A percentile compares a stretch with the other conserved stretches of the same genome.
phyloP scores from a whole-genome alignment of 2,329 filamentous ascomycete species.

The Dothistroma septosporum region DNA sequence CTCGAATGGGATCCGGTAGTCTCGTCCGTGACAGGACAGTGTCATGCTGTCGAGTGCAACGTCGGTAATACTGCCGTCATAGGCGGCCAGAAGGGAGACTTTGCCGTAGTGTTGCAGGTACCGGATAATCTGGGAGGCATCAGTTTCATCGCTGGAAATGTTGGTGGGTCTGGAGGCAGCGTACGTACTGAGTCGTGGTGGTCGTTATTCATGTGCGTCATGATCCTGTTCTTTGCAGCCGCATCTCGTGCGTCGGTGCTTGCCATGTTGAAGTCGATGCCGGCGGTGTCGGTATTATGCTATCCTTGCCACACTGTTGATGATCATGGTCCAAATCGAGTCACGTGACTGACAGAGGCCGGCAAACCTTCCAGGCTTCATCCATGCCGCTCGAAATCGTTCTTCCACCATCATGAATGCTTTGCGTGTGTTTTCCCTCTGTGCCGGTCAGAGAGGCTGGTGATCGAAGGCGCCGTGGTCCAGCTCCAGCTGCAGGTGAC shows the following conservation, averaged over 20 bases:
- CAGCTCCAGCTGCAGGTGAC: too few species aligned
- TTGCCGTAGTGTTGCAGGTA: conserved; percentile 71
- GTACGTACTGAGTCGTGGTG: conserved; percentile 61
- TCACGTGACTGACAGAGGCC: too few species aligned
- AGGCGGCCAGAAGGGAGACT: conserved; percentile 54
- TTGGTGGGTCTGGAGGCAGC: background rate
- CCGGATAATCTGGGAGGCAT: conserved; percentile 52
- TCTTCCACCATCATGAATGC: too few species aligned
- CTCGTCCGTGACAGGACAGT: conserved; percentile 51
- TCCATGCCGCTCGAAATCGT: too few species aligned
- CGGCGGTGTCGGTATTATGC: background rate
- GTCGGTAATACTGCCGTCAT: conserved; percentile 60
- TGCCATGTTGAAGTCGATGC: conserved; percentile 16
- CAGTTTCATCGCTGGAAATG: background rate
- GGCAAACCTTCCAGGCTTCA: too few species aligned
- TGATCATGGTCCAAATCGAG: background rate
- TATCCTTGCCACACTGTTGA: background rate
- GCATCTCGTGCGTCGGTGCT: conserved; percentile 37
- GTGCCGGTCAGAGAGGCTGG: too few species aligned
- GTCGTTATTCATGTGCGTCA: conserved; percentile 82
- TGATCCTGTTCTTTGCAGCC: conserved; percentile 57
- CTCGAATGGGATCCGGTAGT: conserved; percentile 57
- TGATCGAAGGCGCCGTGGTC: background rate
- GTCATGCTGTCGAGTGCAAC: conserved; percentile 61
- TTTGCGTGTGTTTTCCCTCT: too few species aligned